These are phyloP conservation scores for Rosellinia necatrix DNA, from an alignment of 2,329 filamentous ascomycete genomes.

Conservation along the genomic window DNA sequence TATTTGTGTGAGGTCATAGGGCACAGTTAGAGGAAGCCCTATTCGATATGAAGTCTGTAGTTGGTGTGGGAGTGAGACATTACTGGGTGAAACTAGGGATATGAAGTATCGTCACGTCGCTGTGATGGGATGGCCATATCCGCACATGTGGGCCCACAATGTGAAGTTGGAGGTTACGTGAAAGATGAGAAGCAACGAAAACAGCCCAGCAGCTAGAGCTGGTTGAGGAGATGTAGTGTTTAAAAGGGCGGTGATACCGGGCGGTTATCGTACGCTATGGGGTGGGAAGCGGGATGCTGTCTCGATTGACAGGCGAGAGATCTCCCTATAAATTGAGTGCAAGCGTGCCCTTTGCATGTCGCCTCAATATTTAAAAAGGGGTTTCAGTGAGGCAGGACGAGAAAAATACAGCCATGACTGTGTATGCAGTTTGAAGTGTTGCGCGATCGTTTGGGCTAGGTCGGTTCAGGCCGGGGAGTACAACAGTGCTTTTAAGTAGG, in stretches of 20 bases:
- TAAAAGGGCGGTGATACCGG: background rate
- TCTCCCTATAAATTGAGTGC: background rate
- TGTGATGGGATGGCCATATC: background rate
- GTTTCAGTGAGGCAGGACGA: slow-evolving; percentile 1
- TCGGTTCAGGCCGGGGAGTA: background rate
- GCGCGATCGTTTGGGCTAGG: background rate
- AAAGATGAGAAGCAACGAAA: background rate
- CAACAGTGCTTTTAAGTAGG: background rate
- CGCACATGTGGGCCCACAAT: background rate
- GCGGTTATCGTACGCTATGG: background rate
- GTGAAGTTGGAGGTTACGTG: background rate
- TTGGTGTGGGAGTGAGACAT: background rate
- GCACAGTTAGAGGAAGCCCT: background rate
- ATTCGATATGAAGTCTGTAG: background rate
- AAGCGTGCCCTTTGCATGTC: background rate
- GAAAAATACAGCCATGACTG: slow-evolving; percentile 4
- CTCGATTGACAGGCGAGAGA: background rate
- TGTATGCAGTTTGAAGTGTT: background rate
- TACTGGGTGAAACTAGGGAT: background rate
- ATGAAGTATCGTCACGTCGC: background rate
- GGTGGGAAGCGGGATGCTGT: background rate
- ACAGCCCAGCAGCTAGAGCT: background rate
- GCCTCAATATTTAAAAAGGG: slow-evolving; percentile 3
- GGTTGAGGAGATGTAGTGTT: background rate
- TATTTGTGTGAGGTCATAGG: background rate